Percentiles rank a stretch among this genome's conserved stretches.
These are phyloP conservation scores for Dimocarpus longan DNA, from an alignment of 345 rosid genomes.

Conservation along the genomic window DNA sequence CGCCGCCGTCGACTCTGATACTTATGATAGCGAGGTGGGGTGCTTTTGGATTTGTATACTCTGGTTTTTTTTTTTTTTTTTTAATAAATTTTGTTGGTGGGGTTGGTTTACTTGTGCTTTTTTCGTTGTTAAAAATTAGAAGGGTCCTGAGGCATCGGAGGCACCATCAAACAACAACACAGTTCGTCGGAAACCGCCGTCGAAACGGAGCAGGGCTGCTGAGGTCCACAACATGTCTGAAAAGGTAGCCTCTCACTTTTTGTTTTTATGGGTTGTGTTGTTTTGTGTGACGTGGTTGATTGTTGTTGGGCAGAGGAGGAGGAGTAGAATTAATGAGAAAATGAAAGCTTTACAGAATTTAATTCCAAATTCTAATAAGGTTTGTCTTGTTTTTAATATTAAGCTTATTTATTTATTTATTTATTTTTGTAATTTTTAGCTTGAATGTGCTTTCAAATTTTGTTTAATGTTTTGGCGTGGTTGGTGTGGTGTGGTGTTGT, in stretches of 20 bases:
- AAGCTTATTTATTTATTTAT: too few relatives aligned
- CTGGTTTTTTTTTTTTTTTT: neutral
- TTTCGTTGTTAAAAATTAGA: conserved; percentile 21
- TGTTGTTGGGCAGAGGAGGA: conserved; percentile 55
- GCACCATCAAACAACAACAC: conserved; percentile 30
- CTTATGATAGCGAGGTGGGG: conserved; percentile 49
- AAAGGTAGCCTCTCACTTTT: conserved; percentile 43
- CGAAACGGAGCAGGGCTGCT: conserved; percentile 71
- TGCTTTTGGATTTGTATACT: neutral
- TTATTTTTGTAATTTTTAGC: neutral
- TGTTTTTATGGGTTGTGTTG: conserved; percentile 15
- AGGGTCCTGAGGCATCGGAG: conserved; percentile 40
- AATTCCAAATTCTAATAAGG: conserved; percentile 84
- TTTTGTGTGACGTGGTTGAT: conserved; percentile 8
- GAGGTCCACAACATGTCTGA: conserved; percentile 80
- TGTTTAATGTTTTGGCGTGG: neutral
- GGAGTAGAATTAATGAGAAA: conserved; percentile 81
- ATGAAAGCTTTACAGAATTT: conserved; percentile 80
- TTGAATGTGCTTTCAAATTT: neutral
- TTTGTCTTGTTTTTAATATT: neutral
- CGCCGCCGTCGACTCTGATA: conserved; percentile 15
- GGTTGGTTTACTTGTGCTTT: neutral
- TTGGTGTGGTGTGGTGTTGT: neutral
- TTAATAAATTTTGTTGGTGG: neutral
- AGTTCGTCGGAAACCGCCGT: conserved; percentile 42